phyloP scores from a whole-genome alignment of 768 basidiomycete genomes.

The Podaxis sp. region DNA sequence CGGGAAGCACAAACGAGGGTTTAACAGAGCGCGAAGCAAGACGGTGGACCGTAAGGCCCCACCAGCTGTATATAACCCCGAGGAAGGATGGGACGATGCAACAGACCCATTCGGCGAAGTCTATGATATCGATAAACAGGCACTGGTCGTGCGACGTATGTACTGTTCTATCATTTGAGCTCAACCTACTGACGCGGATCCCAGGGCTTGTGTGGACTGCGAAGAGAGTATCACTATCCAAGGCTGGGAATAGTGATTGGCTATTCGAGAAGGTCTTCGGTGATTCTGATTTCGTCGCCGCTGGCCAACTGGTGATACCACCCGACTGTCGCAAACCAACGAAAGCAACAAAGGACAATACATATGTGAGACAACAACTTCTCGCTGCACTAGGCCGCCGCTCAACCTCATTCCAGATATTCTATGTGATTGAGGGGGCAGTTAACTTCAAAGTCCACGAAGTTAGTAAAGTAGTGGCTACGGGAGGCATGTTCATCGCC shows the following conservation, averaged over 20 bases:
- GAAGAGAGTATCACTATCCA: constrained; percentile 60
- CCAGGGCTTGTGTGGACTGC: constrained; percentile 80
- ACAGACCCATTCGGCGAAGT: constrained; percentile 70
- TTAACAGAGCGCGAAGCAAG: constrained; percentile 49
- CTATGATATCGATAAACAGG: constrained; percentile 58
- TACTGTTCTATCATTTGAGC: constrained; percentile 20
- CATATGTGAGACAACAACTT: constrained; percentile 33
- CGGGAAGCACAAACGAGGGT: constrained; percentile 31
- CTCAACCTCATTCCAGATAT: constrained; percentile 32
- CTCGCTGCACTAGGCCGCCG: neutral
- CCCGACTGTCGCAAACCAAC: constrained; percentile 78
- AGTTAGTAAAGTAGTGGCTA: constrained; percentile 72
- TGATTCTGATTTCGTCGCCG: constrained; percentile 89
- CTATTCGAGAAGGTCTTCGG: constrained; percentile 90
- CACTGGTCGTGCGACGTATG: constrained; percentile 74
- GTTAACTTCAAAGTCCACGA: constrained; percentile 84
- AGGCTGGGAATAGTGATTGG: constrained; percentile 68
- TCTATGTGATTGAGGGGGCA: constrained; percentile 82
- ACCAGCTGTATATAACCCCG: constrained; percentile 40
- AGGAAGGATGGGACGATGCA: constrained; percentile 85
- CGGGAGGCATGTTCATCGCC: constrained; percentile 87
- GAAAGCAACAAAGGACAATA: constrained; percentile 92
- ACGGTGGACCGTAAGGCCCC: constrained; percentile 43
- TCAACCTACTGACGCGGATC: constrained; percentile 2
- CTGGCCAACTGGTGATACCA: constrained; percentile 84